Conservation (phyloP, 2,329 filamentous ascomycete genomes). For the Sporothrix schenckii region DNA sequence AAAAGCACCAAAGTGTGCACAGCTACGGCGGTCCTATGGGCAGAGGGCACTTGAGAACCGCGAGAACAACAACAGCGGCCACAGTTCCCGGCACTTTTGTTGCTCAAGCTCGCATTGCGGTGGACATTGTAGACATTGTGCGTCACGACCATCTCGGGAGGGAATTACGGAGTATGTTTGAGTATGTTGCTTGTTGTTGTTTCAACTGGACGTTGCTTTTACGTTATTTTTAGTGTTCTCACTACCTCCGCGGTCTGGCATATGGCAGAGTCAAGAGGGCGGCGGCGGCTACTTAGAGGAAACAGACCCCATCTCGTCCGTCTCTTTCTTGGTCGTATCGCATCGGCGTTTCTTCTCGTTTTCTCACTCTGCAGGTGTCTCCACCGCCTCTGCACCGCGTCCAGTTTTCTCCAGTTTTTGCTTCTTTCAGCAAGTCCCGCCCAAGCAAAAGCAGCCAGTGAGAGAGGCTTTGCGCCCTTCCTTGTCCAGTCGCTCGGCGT, state of each 20-base stretch:
- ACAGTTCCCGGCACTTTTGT: no score
- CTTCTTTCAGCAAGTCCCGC: conserved; percentile 2
- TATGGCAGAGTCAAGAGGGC: no score
- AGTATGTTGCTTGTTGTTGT: not conserved
- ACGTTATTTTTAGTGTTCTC: conserved; percentile 5
- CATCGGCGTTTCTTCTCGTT: conserved; percentile 12
- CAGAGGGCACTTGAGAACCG: no score
- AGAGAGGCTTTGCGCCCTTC: not conserved
- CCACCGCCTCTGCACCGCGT: not conserved
- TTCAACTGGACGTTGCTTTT: not conserved
- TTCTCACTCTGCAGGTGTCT: not conserved
- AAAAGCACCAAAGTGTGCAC: no score
- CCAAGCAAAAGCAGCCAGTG: not conserved
- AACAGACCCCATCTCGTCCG: no score
- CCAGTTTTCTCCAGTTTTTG: conserved; percentile 14
- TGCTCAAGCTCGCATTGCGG: not conserved
- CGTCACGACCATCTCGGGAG: not conserved
- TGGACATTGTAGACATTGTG: not conserved
- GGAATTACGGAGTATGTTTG: not conserved
- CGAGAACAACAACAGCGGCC: no score
- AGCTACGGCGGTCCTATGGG: no score
- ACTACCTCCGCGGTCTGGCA: not conserved
- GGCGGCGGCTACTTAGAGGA: no score
- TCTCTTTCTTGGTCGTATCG: conserved; percentile 5
- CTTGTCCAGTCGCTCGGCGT: not conserved